A percentile compares a stretch with the other conserved stretches of the same genome.
Conservation (phyloP, 768 basidiomycete species). For the Tulasnella sp. region DNA sequence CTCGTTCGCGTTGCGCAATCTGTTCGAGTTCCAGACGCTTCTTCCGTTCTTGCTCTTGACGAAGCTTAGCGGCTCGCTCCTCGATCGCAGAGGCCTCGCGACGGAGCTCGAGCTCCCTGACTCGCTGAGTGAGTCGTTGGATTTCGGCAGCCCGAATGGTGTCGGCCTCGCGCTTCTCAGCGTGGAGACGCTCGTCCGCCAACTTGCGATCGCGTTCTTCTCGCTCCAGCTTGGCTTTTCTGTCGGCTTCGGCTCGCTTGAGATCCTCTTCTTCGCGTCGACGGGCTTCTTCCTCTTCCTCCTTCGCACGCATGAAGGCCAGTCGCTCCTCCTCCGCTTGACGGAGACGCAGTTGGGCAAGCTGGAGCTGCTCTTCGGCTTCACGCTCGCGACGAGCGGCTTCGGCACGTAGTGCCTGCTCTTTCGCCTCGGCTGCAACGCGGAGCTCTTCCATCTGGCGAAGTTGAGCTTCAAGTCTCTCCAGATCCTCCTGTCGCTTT, state of each 20-base stretch:
- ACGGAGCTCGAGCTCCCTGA: slow-evolving; percentile 6
- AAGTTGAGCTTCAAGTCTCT: not conserved
- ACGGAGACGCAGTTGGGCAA: not conserved
- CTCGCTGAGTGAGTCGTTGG: not conserved
- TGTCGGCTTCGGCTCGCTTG: not conserved
- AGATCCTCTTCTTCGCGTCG: not conserved
- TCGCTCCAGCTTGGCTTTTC: not conserved
- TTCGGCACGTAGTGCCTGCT: not conserved
- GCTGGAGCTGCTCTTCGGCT: not conserved
- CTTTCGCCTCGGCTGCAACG: not conserved
- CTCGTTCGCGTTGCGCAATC: not conserved
- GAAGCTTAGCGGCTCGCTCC: not conserved
- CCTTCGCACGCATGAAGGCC: not conserved
- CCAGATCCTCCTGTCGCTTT: not conserved
- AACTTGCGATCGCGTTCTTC: not conserved
- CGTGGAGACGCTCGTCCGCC: not conserved
- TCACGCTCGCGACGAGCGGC: not conserved
- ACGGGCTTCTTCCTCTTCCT: slow-evolving; percentile 1
- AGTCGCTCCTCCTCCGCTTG: slow-evolving; percentile 5
- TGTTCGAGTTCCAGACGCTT: not conserved
- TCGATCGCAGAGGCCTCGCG: not conserved
- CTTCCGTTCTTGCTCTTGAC: not conserved
- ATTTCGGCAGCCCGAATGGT: not conserved
- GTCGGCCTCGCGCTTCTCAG: not conserved
- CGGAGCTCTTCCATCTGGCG: slow-evolving; percentile 1